A percentile compares a stretch with the other conserved stretches of the same genome.
These are phyloP conservation scores for Lachnellula arida DNA, from an alignment of 2,329 filamentous ascomycete species.

Conservation along the genomic window DNA sequence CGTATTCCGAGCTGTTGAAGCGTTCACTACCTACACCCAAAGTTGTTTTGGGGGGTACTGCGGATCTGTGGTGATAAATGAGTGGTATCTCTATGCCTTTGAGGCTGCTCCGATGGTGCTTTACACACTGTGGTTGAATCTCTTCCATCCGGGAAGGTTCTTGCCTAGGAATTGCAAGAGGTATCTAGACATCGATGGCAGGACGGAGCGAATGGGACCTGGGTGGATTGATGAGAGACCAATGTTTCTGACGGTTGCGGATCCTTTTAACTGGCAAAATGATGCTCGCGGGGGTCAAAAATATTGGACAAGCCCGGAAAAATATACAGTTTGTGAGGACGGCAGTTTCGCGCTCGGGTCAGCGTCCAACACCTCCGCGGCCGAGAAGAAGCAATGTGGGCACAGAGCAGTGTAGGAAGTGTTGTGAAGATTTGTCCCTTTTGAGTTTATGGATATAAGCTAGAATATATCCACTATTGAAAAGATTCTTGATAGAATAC, in stretches of 20 bases:
- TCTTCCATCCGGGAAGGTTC: constrained; percentile 34
- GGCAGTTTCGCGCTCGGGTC: too few species aligned
- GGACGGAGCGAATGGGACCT: constrained; percentile 7
- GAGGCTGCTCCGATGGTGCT: constrained; percentile 35
- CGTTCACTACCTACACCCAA: constrained; percentile 25
- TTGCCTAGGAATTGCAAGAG: constrained; percentile 22
- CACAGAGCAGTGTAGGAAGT: too few species aligned
- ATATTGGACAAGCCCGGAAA: too few species aligned
- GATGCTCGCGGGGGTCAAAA: too few species aligned
- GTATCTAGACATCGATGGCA: constrained; percentile 3
- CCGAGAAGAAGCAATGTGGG: too few species aligned
- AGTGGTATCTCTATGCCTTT: constrained; percentile 36
- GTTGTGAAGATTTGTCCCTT: too few species aligned
- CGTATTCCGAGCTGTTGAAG: constrained; percentile 34
- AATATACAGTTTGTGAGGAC: too few species aligned
- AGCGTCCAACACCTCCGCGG: too few species aligned
- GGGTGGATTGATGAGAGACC: constrained; percentile 3
- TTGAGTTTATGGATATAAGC: too few species aligned
- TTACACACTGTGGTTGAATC: constrained; percentile 34
- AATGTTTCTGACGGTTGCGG: not conserved
- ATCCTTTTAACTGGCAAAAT: not conserved
- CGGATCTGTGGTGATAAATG: constrained; percentile 27
- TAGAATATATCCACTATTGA: too few species aligned
- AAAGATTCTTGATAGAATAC: too few species aligned
- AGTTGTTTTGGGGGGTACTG: constrained; percentile 14